Conservation (phyloP, 2,329 filamentous ascomycete species). For the Neofusicoccum parvum region DNA sequence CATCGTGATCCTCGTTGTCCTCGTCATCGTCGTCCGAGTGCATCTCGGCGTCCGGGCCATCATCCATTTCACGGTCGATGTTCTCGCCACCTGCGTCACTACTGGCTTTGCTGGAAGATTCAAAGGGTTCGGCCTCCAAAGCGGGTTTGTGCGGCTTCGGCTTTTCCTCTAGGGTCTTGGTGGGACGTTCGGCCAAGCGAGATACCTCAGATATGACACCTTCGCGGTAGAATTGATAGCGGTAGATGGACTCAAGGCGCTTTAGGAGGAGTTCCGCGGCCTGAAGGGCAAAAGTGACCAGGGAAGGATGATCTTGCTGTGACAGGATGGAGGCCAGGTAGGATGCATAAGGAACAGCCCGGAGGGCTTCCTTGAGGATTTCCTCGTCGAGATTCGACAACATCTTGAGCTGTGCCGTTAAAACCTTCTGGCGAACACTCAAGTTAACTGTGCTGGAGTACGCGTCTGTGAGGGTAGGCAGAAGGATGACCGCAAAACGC, state of each 20-base stretch:
- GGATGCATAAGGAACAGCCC: conserved; percentile 89
- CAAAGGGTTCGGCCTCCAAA: conserved; percentile 30
- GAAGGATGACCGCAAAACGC: conserved; percentile 87
- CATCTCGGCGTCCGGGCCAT: conserved; percentile 56
- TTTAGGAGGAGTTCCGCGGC: conserved; percentile 85
- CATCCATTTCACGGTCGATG: conserved; percentile 50
- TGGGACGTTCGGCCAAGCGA: conserved; percentile 66
- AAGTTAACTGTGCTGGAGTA: conserved; percentile 98
- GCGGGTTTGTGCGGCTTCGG: conserved; percentile 27
- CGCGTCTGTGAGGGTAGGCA: conserved; percentile 92
- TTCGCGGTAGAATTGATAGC: conserved; percentile 95
- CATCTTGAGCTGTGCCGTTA: conserved; percentile 97
- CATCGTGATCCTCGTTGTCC: conserved; percentile 49
- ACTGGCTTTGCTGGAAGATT: conserved; percentile 30
- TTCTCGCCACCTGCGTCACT: conserved; percentile 34
- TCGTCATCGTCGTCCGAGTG: conserved; percentile 54
- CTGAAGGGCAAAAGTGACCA: conserved; percentile 85
- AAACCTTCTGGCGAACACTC: conserved; percentile 89
- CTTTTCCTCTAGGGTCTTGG: conserved; percentile 34
- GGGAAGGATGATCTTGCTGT: conserved; percentile 85
- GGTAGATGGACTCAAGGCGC: conserved; percentile 83
- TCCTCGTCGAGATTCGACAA: conserved; percentile 86
- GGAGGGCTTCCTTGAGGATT: conserved; percentile 83
- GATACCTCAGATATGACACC: conserved; percentile 91
- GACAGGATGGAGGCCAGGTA: conserved; percentile 94